Conservation (phyloP, 2,329 filamentous ascomycete species). For the Periglandula ipomoeae region DNA sequence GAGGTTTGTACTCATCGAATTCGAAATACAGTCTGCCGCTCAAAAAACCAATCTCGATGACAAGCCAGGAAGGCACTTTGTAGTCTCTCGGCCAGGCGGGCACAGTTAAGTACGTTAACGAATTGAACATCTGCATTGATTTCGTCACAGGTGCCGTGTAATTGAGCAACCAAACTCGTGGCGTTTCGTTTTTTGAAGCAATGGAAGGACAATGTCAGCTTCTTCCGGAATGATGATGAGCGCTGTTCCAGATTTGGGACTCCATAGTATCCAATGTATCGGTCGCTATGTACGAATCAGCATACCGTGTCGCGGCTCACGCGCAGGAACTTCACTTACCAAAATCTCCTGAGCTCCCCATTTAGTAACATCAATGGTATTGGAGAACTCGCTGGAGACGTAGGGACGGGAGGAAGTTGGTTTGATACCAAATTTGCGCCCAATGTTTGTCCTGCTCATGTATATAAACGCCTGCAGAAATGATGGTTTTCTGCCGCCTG, state of each 20-base stretch:
- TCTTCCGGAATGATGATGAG: constrained; percentile 56
- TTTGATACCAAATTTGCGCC: constrained; percentile 20
- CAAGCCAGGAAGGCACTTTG: constrained; percentile 41
- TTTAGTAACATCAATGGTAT: constrained; percentile 5
- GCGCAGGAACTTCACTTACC: constrained; percentile 7
- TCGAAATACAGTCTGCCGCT: constrained; percentile 52
- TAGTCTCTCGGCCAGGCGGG: constrained; percentile 34
- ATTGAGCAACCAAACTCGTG: constrained; percentile 35
- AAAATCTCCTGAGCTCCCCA: constrained; percentile 6
- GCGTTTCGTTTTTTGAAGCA: constrained; percentile 21
- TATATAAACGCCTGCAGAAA: constrained; percentile 27
- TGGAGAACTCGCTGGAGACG: constrained; percentile 21
- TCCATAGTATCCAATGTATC: constrained; percentile 56
- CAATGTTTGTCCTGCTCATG: constrained; percentile 20
- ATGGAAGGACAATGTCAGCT: constrained; percentile 43
- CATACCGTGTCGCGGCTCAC: neutral
- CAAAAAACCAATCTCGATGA: constrained; percentile 50
- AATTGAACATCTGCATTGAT: constrained; percentile 50
- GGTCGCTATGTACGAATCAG: constrained; percentile 24
- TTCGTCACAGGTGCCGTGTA: constrained; percentile 54
- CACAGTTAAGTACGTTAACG: constrained; percentile 40
- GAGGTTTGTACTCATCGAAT: constrained; percentile 32
- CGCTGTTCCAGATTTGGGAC: constrained; percentile 32
- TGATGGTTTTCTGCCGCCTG: constrained; percentile 16
- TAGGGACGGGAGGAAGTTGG: constrained; percentile 18